Base-by-base conservation (phyloP, 345 rosid genomes). In the Lumnitzera littorea region DNA sequence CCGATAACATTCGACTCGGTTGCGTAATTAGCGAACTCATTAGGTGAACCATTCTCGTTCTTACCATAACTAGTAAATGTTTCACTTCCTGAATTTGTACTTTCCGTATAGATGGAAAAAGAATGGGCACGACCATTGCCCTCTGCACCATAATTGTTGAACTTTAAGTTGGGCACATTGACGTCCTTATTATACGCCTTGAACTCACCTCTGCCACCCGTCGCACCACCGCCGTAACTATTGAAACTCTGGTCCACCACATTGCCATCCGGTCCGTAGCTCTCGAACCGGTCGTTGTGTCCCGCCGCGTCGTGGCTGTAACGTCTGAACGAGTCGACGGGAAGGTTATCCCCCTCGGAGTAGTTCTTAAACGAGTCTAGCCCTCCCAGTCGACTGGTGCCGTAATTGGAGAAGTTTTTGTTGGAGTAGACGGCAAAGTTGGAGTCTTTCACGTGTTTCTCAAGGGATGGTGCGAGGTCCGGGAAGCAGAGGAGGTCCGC, bases 401-500 rank as follows among this genome's bases (percentile, higher is more conserved):
- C 91, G 75, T 92, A 92, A 68, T 77, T 81, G 67, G 91, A 84
- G 76, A 92, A 92, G 84, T 92, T 92, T 46, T 62, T 71, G 74
- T 81, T 65, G 15, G n/a, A 9, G 61, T 92, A 92, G 7, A 25
- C 24, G 11, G 81, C 78, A 24, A 92, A 92, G 65, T 73, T 73
- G 23, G 84, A 72, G 72, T 87, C 87, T 23, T 48, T 48, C 56
- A 48, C 63, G 63, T 81, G 82, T 15, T 76, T 77, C 51, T 77
- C 84, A 10, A 70, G 78, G 20, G 77, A 77, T 3, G 75, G 62
- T 0, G 67, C 25, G 27, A 86, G 72, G 29, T 86, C 83, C 4
- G 94, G 81, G 79, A 89, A 89, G 76, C 98, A 92, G 67, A 92
- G 82, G 56, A 89, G 96, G 13, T 78, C 72, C 0, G 98, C 98